These are phyloP conservation scores for Xerocomellus amylosporus DNA, from an alignment of 768 basidiomycete species.

Conservation along the genomic window DNA sequence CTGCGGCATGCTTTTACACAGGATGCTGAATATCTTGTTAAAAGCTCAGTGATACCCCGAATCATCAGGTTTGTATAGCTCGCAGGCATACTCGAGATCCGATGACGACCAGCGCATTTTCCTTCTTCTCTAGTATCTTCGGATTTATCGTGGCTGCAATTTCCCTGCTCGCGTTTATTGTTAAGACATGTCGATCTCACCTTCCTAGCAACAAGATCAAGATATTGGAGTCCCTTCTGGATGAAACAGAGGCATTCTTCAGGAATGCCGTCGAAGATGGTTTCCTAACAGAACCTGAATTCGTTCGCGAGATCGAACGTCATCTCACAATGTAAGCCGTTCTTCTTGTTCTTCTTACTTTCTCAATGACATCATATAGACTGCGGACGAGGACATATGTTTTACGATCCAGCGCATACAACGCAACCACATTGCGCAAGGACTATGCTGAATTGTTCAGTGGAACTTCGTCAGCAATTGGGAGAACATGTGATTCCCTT, in stretches of 20 bases:
- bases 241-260: constrained; percentile 2
- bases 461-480: constrained; percentile 4
- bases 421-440: not conserved
- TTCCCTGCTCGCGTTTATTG: not conserved
- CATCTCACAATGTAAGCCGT: not conserved
- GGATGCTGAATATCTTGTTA: not conserved
- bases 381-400: not conserved
- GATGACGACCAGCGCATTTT: not conserved
- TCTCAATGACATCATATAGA: not conserved
- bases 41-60: not conserved
- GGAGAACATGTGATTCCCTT: not conserved
- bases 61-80: not conserved
- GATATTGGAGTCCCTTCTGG: not conserved
- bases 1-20: constrained; percentile 2
- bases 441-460: not conserved
- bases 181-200: not conserved
- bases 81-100: not conserved
- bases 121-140: not conserved
- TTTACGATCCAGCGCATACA: not conserved
- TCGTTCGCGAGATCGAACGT: not conserved
- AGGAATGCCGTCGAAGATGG: constrained; percentile 5
- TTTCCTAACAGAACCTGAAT: not conserved
- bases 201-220: constrained; percentile 11
- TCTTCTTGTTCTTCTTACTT: no score
- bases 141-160: not conserved